A percentile compares a stretch with the other conserved stretches of the same genome.
These are phyloP conservation scores for Sapria himalayana DNA, from an alignment of 345 rosid species.

Conservation along the genomic window DNA sequence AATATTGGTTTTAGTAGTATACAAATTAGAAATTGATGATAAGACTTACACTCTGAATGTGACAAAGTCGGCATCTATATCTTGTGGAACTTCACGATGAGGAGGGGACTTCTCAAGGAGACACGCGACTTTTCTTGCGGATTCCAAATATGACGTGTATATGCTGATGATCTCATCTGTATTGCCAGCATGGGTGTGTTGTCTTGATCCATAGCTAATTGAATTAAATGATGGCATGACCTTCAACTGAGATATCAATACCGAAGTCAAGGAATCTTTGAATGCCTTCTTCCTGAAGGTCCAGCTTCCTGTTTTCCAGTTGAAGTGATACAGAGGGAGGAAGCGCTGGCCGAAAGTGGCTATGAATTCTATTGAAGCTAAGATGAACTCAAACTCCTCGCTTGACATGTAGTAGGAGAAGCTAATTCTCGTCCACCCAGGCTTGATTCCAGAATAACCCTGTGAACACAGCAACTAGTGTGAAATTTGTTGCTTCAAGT, in stretches of 20 bases:
- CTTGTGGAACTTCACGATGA: constrained; percentile 1
- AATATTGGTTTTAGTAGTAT: no score
- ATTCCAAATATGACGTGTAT: constrained; percentile 10
- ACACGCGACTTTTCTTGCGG: constrained; percentile 14
- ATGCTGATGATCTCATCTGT: not conserved
- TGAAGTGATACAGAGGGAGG: constrained; percentile 25
- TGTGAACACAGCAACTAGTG: no score
- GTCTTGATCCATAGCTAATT: not conserved
- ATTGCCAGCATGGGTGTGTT: not conserved
- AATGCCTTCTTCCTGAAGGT: constrained; percentile 12
- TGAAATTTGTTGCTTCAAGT: no score
- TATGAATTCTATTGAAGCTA: constrained; percentile 26
- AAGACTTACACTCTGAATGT: constrained; percentile 15
- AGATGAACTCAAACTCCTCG: constrained; percentile 31
- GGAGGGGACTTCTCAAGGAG: constrained; percentile 24
- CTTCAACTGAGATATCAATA: constrained; percentile 1
- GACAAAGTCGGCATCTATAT: constrained; percentile 10
- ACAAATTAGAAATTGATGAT: no score
- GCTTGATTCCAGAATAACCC: constrained; percentile 31
- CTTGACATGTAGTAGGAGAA: constrained; percentile 42
- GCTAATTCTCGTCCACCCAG: constrained; percentile 51
- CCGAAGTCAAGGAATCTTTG: constrained; percentile 7
- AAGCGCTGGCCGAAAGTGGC: constrained; percentile 29
- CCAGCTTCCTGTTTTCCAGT: constrained; percentile 27
- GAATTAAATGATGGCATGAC: constrained; percentile 1